Base-by-base conservation (phyloP, 805 yeast species). In the Sporopachydermia lactativora region DNA sequence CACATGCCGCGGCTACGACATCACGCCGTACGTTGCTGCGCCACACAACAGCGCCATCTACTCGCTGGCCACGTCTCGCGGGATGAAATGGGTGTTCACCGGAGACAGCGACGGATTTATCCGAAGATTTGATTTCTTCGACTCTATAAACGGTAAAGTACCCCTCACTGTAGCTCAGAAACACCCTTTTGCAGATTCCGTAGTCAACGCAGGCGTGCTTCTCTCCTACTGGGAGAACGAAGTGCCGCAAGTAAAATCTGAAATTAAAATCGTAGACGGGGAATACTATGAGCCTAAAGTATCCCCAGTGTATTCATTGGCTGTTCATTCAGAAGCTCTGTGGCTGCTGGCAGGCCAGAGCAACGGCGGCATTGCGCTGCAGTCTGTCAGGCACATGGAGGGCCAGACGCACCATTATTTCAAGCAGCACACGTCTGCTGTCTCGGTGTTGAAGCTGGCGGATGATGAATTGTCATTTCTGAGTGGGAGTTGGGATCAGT, bases 91-190 rank as follows among this genome's bases (percentile, higher is more conserved):
- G 80, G 65, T 92, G 34, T 80, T 88, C 51, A 79, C 95, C 1
- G 98, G 98, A 15, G 97, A 97, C 5, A 89, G 81, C 48, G 98
- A 92, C 58, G 98, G 98, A 3, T 83, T 77, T 51, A 81, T 92
- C 24, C 66, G 98, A 38, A 86, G 82, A 54, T 92, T 80, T 60
- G 95, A 92, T 59, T 79, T 92, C 46, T 69, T 77, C 34, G 80
- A 79, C 24, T 81, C 96, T 1, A 71, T 92, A 17, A 88, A 82
- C 51, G 96, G 96, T 14, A 81, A 81, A 49, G 65, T 80, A 4
- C 89, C 92, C 3, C 64, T 92, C 40, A 89, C 97, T 0, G 82
- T 86, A 45, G 85, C 95, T 2, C 98, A 92, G 57, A 75, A 75
- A 52, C 97, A 92, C 57, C 81, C 83, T 39, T 65, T 86, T 39